Conservation (phyloP, 345 rosid species). For the Capsella bursapastoris region DNA sequence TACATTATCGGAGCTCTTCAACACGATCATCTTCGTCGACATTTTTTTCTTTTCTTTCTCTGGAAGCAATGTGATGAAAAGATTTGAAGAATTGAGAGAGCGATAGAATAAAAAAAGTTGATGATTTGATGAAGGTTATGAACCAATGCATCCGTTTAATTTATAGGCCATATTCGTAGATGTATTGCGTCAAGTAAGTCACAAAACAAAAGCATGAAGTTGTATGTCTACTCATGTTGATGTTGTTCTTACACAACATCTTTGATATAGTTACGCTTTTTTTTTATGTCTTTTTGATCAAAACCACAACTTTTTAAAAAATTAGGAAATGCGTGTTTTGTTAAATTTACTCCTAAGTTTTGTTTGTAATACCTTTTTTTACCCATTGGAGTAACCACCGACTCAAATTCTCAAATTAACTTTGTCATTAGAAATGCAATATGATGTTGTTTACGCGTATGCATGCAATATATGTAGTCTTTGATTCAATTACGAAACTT, state of each 20-base stretch:
- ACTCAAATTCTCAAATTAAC: not conserved
- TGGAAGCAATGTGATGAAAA: not conserved
- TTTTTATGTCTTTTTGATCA: not conserved
- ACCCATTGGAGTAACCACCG: not conserved
- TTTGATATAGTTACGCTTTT: not conserved
- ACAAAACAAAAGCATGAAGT: not conserved
- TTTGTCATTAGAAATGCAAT: not conserved
- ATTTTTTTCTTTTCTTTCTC: not conserved
- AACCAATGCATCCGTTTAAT: not conserved
- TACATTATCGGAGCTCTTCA: not conserved
- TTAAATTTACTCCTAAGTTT: not conserved
- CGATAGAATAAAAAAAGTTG: not conserved
- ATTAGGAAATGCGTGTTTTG: not conserved
- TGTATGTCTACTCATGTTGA: not conserved
- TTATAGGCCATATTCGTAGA: slow-evolving; percentile 1
- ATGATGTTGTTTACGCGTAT: not conserved
- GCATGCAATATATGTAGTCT: not conserved
- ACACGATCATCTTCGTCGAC: not conserved
- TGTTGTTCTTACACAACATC: not conserved
- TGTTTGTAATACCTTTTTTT: not conserved
- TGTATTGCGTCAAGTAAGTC: not conserved
- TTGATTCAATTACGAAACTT: not conserved
- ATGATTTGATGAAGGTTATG: not conserved
- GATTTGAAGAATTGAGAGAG: not conserved
- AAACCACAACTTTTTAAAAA: not conserved